Conservation (phyloP, 2,329 filamentous ascomycete species). For the Ophiostoma piceae region DNA sequence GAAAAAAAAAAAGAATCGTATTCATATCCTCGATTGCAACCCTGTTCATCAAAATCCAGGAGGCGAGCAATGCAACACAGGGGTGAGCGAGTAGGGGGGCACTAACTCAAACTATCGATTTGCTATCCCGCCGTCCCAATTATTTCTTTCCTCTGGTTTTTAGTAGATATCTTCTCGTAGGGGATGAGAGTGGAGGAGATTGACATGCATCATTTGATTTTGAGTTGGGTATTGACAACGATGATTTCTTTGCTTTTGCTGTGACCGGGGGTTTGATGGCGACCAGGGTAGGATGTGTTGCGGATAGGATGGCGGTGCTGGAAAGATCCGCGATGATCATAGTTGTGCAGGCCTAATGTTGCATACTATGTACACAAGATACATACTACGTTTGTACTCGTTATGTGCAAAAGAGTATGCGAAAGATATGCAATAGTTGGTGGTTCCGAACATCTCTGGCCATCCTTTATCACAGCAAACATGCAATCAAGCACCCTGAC, state of each 20-base stretch:
- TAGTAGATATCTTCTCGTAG: background rate
- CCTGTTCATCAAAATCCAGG: constrained; percentile 6
- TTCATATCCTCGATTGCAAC: constrained; percentile 1
- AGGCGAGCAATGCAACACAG: constrained; percentile 3
- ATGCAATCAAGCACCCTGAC: background rate
- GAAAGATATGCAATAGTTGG: background rate
- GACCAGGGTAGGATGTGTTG: background rate
- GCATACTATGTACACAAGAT: too few relatives aligned
- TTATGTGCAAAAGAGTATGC: too few relatives aligned
- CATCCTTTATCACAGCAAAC: background rate
- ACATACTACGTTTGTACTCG: too few relatives aligned
- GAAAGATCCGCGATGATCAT: background rate
- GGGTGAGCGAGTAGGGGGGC: constrained; percentile 5
- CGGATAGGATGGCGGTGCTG: background rate
- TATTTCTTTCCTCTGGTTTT: constrained; percentile 6
- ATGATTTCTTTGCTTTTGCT: background rate
- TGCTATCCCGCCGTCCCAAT: constrained; percentile 1
- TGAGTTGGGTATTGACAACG: background rate
- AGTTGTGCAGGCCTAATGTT: too few relatives aligned
- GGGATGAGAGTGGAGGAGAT: constrained; percentile 2
- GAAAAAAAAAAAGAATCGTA: background rate
- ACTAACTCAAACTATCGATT: constrained; percentile 13
- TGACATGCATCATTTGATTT: background rate
- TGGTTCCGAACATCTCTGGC: background rate
- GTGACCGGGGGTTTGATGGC: background rate